Base-by-base conservation (phyloP, 208 protist species). In the Acanthamoeba castellanii region DNA sequence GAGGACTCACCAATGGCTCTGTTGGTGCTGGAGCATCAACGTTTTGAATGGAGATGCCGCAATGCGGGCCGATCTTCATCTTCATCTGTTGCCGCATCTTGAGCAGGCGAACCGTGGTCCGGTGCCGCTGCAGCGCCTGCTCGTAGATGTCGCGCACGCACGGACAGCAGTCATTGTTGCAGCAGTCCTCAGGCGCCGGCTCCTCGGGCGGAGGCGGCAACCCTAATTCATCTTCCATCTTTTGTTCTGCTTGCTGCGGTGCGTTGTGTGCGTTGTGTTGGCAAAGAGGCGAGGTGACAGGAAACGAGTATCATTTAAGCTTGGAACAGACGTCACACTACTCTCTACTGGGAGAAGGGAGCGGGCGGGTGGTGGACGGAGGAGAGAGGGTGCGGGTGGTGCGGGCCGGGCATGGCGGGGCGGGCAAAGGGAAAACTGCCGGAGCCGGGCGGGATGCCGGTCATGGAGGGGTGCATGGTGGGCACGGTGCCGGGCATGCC, bases 371-470 rank as follows among this genome's bases (percentile, higher is more conserved):
- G 32, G 72, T 25, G 27, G 42, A 22, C 8, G 16, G 18, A 25
- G 14, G 72, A 30, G 64, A 34, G n/a, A 8, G n/a, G n/a, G 64
- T 37, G 64, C 8, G 64, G 64, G 64, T 70, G 72, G 42, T 16
- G 37, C 11, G 16, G 13, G 42, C 3, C 13, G 37, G 6, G 32
- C 13, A 9, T 25, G 72, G 16, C 37, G 37, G 82, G 82, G 50
- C 82, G 82, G 82, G 42, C 74, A 55, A 89, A 66, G 82, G 52
- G 52, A 89, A 89, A 68, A 66, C 52, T 57, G 82, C 82, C 82
- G 11, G 82, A 89, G 52, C 82, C 82, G 32, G 82, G 82, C 5
- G 20, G 82, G 30, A 89, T 0, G n/a, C 47, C 55, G 30, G 47
- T 57, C 52, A 89, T 57, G 82, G 52, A 7, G 47, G 55, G 47